Conservation (phyloP, 306 rosid genomes). For the Quercus ilex region DNA sequence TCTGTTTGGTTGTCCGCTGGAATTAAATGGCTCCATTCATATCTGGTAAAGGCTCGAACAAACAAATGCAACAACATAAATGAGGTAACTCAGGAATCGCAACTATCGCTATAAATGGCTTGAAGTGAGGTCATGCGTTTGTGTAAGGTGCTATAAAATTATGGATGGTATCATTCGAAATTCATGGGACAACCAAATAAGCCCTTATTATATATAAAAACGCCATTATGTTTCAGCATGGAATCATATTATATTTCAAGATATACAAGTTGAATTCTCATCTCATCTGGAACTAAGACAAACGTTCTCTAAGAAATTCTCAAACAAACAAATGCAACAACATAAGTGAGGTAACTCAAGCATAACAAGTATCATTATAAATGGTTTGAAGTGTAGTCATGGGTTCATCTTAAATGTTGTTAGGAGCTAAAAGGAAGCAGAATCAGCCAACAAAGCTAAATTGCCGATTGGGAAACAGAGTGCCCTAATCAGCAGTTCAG, state of each 20-base stretch:
- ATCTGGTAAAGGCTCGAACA: background rate
- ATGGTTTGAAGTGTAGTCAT: background rate
- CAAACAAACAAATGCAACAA: background rate
- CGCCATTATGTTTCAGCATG: background rate
- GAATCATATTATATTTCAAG: background rate
- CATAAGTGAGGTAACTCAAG: background rate
- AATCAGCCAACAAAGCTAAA: too few relatives aligned
- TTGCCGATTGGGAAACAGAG: too few relatives aligned
- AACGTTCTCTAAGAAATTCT: background rate
- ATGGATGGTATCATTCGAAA: background rate
- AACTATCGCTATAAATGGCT: background rate
- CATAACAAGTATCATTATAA: background rate
- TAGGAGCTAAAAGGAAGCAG: too few relatives aligned
- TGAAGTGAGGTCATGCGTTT: background rate
- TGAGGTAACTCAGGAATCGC: background rate
- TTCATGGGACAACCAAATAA: background rate
- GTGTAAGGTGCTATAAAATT: background rate
- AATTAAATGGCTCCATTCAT: background rate
- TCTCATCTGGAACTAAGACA: background rate
- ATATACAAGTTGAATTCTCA: background rate
- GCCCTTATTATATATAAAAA: background rate
- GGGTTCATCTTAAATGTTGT: background rate
- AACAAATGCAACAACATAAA: background rate
- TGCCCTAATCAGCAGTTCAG: too few relatives aligned
- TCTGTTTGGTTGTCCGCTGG: background rate